A percentile compares a stretch with the other conserved stretches of the same genome.
Conservation (phyloP, 768 basidiomycete genomes). For the Hebeloma cylindrosporum region DNA sequence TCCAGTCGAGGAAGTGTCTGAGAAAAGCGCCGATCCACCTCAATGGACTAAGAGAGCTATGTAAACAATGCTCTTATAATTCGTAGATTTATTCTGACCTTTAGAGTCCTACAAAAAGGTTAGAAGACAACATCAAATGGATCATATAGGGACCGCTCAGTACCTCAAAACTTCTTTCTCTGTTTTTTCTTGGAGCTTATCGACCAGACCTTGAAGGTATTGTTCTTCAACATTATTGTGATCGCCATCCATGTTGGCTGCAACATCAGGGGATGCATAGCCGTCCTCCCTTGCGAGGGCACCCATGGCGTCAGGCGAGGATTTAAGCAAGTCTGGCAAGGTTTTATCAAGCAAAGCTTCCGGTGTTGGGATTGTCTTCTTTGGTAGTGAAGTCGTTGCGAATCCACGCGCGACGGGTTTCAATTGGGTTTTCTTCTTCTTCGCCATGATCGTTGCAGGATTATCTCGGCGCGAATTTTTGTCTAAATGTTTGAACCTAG, state of each 20-base stretch:
- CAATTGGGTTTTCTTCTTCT: slow-evolving; percentile 83
- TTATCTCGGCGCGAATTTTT: background rate
- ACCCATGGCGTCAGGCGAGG: no score
- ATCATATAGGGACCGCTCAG: background rate
- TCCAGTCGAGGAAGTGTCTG: slow-evolving; percentile 61
- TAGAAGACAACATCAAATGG: slow-evolving; percentile 1
- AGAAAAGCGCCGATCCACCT: slow-evolving; percentile 76
- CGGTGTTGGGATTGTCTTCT: slow-evolving; percentile 57
- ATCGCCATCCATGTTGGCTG: background rate
- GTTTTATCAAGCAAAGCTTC: no score
- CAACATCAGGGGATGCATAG: no score
- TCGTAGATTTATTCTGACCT: slow-evolving; percentile 25
- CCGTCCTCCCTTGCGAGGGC: no score
- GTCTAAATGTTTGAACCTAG: background rate
- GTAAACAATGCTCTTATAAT: background rate
- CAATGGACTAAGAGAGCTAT: slow-evolving; percentile 56
- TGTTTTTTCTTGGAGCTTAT: slow-evolving; percentile 82
- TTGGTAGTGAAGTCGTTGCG: slow-evolving; percentile 79
- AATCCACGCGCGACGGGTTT: slow-evolving; percentile 77
- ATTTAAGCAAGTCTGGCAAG: no score
- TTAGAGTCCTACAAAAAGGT: slow-evolving; percentile 30
- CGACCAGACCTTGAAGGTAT: slow-evolving; percentile 70
- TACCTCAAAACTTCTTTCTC: slow-evolving; percentile 84
- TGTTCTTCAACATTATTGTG: slow-evolving; percentile 48
- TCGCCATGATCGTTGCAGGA: slow-evolving; percentile 50